Evolutionary conservation across 2,329 filamentous ascomycete species (phyloP).

Genomic region (Drechmeria coniospora): DNA sequence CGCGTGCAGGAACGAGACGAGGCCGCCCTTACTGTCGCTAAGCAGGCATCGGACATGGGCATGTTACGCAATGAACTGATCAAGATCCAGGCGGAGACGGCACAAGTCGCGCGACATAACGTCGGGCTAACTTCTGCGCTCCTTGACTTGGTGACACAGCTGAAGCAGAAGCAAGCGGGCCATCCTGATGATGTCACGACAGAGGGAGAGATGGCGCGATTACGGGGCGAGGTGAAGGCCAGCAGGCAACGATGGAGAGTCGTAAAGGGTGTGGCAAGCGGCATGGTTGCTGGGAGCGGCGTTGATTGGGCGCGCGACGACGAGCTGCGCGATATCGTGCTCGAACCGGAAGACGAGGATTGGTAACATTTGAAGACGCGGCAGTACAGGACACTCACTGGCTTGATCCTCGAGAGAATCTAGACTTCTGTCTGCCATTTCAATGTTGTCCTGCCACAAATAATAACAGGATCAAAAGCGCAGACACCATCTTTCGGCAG

Average conservation of each 20-base stretch:
- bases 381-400: no score
- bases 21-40: constrained; percentile 47
- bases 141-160: constrained; percentile 44
- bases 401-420: no score
- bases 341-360: constrained; percentile 44
- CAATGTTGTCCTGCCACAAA: no score
- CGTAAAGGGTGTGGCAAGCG: constrained; percentile 65
- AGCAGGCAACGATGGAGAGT: constrained; percentile 55
- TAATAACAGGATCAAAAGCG: no score
- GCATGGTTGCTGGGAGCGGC: constrained; percentile 65
- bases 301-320: constrained; percentile 66
- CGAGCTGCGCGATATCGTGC: constrained; percentile 51
- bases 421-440: no score
- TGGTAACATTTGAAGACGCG: constrained; percentile 5
- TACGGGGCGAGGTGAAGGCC: constrained; percentile 43
- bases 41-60: constrained; percentile 37
- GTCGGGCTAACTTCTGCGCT: constrained; percentile 45
- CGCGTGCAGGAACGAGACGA: constrained; percentile 52
- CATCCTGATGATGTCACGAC: constrained; percentile 36
- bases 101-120: constrained; percentile 43
- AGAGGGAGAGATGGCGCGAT: constrained; percentile 37
- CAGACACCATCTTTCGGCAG: no score
- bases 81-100: constrained; percentile 40
- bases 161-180: constrained; percentile 34
- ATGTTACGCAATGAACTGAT: constrained; percentile 36